phyloP scores from a whole-genome alignment of 2,329 filamentous ascomycete genomes.

The Chaetomium globosum region DNA sequence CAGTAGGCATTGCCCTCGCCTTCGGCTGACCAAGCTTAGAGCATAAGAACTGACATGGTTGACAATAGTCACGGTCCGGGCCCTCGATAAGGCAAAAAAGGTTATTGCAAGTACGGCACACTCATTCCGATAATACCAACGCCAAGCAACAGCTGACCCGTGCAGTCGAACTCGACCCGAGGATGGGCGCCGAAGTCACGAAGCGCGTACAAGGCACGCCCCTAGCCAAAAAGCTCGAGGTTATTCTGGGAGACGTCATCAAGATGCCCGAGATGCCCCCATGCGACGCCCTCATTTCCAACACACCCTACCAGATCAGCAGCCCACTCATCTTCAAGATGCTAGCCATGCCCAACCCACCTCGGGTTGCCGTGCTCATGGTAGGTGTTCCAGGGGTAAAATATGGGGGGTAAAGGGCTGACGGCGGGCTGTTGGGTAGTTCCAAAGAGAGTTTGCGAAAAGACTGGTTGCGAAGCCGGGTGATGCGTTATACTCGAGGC shows the following conservation, averaged over 20 bases:
- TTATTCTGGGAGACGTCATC: conserved; percentile 89
- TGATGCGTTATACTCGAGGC: conserved; percentile 85
- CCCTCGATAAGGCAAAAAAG: conserved; percentile 83
- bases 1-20: conserved; percentile 49
- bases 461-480: conserved; percentile 71
- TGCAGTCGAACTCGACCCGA: conserved; percentile 83
- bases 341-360: conserved; percentile 77
- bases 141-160: conserved; percentile 50
- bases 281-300: conserved; percentile 72
- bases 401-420: too few species aligned
- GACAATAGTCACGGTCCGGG: conserved; percentile 84
- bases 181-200: conserved; percentile 93
- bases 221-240: conserved; percentile 78
- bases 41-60: conserved; percentile 50
- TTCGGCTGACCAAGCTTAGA: not conserved
- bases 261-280: conserved; percentile 69
- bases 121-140: not conserved
- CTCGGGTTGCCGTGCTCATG: conserved; percentile 76
- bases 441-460: conserved; percentile 92
- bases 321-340: conserved; percentile 87
- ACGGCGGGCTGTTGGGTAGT: conserved; percentile 42
- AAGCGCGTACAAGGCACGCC: conserved; percentile 92
- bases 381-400: conserved; percentile 11
- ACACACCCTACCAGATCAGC: conserved; percentile 80
- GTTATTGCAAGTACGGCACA: conserved; percentile 57